Conservation (phyloP, 805 yeast species). For the Myxozyma vanderwaltii region DNA sequence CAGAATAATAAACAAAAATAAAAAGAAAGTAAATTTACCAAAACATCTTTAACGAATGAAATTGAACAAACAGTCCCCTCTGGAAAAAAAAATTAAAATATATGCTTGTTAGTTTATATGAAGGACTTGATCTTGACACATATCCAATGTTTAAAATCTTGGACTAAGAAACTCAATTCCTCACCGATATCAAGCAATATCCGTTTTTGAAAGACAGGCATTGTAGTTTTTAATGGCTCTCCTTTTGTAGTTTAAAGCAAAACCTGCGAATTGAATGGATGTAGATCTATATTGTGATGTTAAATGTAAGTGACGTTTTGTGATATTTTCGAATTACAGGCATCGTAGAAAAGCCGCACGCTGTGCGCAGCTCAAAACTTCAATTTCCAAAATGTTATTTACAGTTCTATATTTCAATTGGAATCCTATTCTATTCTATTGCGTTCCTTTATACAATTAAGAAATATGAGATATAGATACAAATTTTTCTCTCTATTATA, state of each 20-base stretch:
- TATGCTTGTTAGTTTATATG: neutral
- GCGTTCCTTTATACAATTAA: neutral
- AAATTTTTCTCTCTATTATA: no score
- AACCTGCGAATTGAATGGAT: no score
- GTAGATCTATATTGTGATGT: no score
- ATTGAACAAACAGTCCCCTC: conserved; percentile 96
- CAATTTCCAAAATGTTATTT: neutral
- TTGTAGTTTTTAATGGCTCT: neutral
- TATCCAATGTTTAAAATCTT: neutral
- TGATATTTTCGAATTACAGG: no score
- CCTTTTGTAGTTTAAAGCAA: no score
- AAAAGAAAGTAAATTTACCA: conserved; percentile 39
- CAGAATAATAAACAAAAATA: no score
- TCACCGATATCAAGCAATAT: conserved; percentile 7
- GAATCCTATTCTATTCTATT: no score
- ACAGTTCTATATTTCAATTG: neutral
- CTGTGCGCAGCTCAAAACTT: no score
- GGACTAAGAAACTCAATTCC: neutral
- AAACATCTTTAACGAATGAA: conserved; percentile 74
- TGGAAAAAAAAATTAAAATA: no score
- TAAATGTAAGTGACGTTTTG: no score
- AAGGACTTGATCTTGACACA: neutral
- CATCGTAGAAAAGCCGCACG: neutral
- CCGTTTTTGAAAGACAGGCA: conserved; percentile 2
- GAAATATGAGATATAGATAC: no score